Base-by-base conservation (phyloP, 2,329 filamentous ascomycete genomes). In the Colletotrichum aenigma region DNA sequence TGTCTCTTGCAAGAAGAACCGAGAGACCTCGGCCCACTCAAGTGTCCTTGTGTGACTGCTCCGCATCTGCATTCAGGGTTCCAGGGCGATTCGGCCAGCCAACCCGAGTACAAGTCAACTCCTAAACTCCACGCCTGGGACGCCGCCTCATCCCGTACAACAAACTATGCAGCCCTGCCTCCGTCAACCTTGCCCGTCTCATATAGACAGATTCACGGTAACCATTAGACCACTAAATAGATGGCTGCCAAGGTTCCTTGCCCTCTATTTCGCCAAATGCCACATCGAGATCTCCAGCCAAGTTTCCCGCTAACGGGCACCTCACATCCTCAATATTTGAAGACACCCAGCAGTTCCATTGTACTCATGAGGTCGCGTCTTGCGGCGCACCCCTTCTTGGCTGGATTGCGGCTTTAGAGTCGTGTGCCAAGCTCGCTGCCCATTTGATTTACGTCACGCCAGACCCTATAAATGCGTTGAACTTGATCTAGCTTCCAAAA, bases 11-110 rank as follows among this genome's bases (percentile, higher is more conserved):
- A n/a, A 43, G 18, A 43, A n/a, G 1, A 18, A 6, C 8, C 4
- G 36, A 43, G 16, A 43, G 4, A 18, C 36, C 16, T 43, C 2
- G 2, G 2, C 0, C 9, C 9, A n/a, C 38, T 43, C 5, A 6
- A 5, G 0, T 6, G 9, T 0, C 18, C 6, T 43, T 9, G 18
- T n/a, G 38, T 0, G 36, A 18, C 36, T 43, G 16, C 36, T 43
- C 4, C 36, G 1, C 1, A 2, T 43, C 8, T 43, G 0, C 1
- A 10, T 9, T 5, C 2, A 18, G 4, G 36, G 15, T 4, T 16
- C 36, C 36, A 43, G 0, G 36, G 8, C 1, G 0, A 0, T 43
- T 43, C 6, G 4, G 16, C 0, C 16, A 4, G 36, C 16, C 16
- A 43, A 18, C 4, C 0, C 8, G 16, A 43, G 36, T 6, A 6